Conservation (phyloP, 306 rosid genomes). For the Psophocarpus tetragonolobus region DNA sequence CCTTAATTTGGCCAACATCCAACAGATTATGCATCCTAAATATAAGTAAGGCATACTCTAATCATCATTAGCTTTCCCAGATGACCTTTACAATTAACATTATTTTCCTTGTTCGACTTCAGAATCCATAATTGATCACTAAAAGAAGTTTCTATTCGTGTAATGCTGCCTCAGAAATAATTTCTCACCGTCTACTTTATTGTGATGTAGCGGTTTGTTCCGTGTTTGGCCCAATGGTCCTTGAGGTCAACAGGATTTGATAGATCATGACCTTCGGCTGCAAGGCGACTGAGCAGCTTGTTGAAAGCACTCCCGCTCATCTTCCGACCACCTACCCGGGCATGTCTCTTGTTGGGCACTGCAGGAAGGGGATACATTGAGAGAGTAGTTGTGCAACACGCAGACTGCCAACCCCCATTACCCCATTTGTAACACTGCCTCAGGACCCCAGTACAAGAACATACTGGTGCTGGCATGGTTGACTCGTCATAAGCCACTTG, state of each 20-base stretch:
- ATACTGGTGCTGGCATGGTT: conserved; percentile 92
- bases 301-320: conserved; percentile 99
- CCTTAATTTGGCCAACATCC: conserved; percentile 17
- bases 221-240: conserved; percentile 97
- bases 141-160: conserved; percentile 6
- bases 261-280: conserved; percentile 95
- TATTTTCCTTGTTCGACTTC: conserved; percentile 16
- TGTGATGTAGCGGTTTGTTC: conserved; percentile 97
- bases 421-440: conserved; percentile 99
- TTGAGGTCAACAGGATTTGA: conserved; percentile 90
- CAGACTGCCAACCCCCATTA: conserved; percentile 98
- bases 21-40: conserved; percentile 1
- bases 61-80: background rate
- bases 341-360: conserved; percentile 96
- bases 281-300: conserved; percentile 89
- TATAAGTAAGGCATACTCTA: conserved; percentile 19
- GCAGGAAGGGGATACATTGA: conserved; percentile 96
- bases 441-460: conserved; percentile 84
- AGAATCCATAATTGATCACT: conserved; percentile 30
- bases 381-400: conserved; percentile 90
- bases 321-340: conserved; percentile 92
- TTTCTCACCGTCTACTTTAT: conserved; percentile 58
- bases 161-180: background rate
- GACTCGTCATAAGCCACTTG: conserved; percentile 92
- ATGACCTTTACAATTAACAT: conserved; percentile 5